Evolutionary conservation across 306 rosid species (phyloP), one percentile per base, ranked within the genome.

Genomic region (Vigna trinervia): DNA sequence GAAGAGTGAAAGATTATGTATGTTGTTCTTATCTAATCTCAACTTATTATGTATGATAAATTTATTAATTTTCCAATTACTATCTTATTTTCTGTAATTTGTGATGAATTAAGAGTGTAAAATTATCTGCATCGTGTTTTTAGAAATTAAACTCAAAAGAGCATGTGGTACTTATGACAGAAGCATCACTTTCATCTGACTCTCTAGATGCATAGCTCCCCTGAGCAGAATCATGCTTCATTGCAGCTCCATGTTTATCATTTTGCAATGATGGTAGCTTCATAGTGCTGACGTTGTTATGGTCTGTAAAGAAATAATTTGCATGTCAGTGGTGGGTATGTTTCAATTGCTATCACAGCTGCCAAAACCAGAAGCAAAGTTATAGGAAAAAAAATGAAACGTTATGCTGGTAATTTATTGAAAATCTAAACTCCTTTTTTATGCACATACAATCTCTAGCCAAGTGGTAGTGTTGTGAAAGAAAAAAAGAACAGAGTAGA

Each of bases 131-230:
- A 5, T 8, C 5, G 14, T 5, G 4, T 59, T 5, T 38, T 6
- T 6, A 2, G 67, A 60, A 30, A 32, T 60, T 14, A 60, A 30
- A 60, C 65, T 59, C 5, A 57, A 46, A 69, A 26, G 22, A 17
- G 32, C 23, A 32, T 48, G 57, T 48, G 69, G 78, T 85, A 85
- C 84, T 82, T 85, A 30, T 53, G 59, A 79, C 69, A 65, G 86
- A 71, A 79, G 84, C 84, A 57, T 75, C 65, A 36, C 62, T 82
- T 78, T 50, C 84, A 56, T 74, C 43, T 57, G 84, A 69, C n/a
- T 63, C 83, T 74, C 59, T 52, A 19, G 79, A 47, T 28, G 85
- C 68, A 80, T 73, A 62, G 69, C 78, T 81, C 69, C 76, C 67
- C 30, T 81, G 79, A 64, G 74, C 13, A 75, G 62, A 57, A 3